Base-by-base conservation (phyloP, 2,329 filamentous ascomycete genomes). In the Madurella mycetomatis region DNA sequence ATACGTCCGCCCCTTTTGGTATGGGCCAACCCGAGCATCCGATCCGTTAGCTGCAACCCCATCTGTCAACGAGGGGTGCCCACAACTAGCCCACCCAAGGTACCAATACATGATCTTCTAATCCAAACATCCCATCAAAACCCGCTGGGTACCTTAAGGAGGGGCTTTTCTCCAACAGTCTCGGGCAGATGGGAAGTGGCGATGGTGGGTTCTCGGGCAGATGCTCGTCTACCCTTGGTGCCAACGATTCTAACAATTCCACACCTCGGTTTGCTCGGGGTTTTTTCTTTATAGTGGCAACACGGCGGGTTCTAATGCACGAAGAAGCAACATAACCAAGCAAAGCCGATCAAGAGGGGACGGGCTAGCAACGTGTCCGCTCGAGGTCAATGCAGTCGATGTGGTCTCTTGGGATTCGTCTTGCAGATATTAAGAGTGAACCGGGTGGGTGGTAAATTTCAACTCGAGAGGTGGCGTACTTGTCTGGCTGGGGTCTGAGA, bases 21-120 rank as follows among this genome's bases (percentile, higher is more conserved):
- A n/a, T 25, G 25, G 50, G 52, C 55, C 56, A 60, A 51, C 56
- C 57, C 49, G 47, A 41, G 32, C 43, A 53, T 37, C 37, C 30
- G 45, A 51, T 47, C 59, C 60, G 61, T 54, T 52, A 15, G 52
- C 55, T 53, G 52, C 48, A 58, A 57, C 53, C 62, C 62, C 61
- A 63, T 57, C 40, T 58, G 54, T 57, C 59, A 59, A 54, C 18
- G 19, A 37, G 12, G 30, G n/a, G 15, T 17, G 37, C 25, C 52
- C 55, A 47, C 49, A 47, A 47, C 16, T 1, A 12, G 9, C 17
- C 53, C 18, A 19, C 47, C 17, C n/a, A 40, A 59, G 16, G 61
- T 63, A 63, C 52, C 44, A 30, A 47, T 62, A 63, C 60, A 43
- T 54, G 30, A 12, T 37, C 15, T 18, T 25, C 49, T 44, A 31